A percentile compares a stretch with the other conserved stretches of the same genome.
phyloP scores from a whole-genome alignment of 108 stramenopile species.

The Hondaea fermentalgiana region DNA sequence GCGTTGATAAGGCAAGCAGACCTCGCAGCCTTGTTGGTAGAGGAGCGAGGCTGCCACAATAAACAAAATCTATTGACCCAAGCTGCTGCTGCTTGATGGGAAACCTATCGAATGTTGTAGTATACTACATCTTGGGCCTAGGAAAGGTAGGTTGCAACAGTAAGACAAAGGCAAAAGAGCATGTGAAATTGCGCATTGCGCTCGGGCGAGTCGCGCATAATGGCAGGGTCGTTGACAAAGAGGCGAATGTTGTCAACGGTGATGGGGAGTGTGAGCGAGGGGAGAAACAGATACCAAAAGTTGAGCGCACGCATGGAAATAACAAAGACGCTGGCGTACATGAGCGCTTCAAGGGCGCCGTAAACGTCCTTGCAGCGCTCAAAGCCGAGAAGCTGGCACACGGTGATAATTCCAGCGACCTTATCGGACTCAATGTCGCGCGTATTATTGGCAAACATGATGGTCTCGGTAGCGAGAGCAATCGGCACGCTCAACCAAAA shows the following conservation, averaged over 20 bases:
- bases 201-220: not conserved
- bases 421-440: conserved; percentile 35
- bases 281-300: not conserved
- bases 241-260: not conserved
- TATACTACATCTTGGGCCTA: too few relatives aligned
- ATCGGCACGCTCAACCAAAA: conserved; percentile 27
- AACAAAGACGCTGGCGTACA: not conserved
- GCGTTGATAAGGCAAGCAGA: too few relatives aligned
- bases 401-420: conserved; percentile 20
- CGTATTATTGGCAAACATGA: conserved; percentile 45
- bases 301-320: not conserved
- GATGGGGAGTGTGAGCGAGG: not conserved
- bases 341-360: not conserved
- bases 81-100: too few relatives aligned
- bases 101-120: too few relatives aligned
- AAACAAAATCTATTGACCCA: too few relatives aligned
- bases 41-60: too few relatives aligned
- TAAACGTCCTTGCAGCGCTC: not conserved
- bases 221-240: not conserved
- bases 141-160: not conserved
- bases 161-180: not conserved
- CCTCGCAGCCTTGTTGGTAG: too few relatives aligned
- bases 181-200: not conserved
- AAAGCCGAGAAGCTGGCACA: not conserved
- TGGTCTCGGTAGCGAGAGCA: conserved; percentile 41